A percentile compares a stretch with the other conserved stretches of the same genome.
Evolutionary conservation across 1,284 basidiomycete species (phyloP).

Genomic region (Rhodofomes roseus): DNA sequence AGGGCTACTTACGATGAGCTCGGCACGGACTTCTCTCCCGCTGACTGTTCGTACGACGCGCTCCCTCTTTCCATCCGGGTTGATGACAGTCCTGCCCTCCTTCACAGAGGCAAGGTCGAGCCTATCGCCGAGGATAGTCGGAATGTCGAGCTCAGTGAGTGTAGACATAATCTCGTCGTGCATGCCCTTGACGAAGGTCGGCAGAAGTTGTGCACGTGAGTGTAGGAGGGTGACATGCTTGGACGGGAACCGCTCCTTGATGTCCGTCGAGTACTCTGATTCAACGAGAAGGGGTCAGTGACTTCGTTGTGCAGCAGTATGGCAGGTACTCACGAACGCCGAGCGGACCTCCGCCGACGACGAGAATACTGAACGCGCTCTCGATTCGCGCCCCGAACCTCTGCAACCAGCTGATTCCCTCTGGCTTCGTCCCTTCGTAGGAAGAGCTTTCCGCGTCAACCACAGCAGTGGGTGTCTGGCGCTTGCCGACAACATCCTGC

Average conservation of each 20-base stretch:
- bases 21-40: conserved; percentile 57
- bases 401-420: conserved; percentile 46
- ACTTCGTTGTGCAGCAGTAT: not conserved
- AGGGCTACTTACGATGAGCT: conserved; percentile 50
- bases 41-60: conserved; percentile 49
- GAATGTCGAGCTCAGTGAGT: conserved; percentile 40
- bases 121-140: conserved; percentile 53
- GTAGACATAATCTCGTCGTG: conserved; percentile 47
- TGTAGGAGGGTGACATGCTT: conserved; percentile 68
- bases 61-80: conserved; percentile 29
- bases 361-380: conserved; percentile 41
- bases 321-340: conserved; percentile 50
- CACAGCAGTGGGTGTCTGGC: not conserved
- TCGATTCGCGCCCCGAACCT: conserved; percentile 42
- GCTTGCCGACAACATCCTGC: not conserved
- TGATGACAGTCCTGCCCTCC: conserved; percentile 22
- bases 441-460: not conserved
- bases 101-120: conserved; percentile 41
- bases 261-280: conserved; percentile 66
- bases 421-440: conserved; percentile 39
- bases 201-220: conserved; percentile 56
- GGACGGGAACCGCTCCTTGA: conserved; percentile 54
- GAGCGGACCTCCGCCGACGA: conserved; percentile 60
- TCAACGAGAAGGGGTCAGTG: not conserved
- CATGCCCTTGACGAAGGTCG: conserved; percentile 53